A percentile compares a stretch with the other conserved stretches of the same genome.
Evolutionary conservation across 75 land plant genomes (phyloP).

Genomic region (Cupressus sempervirens): DNA sequence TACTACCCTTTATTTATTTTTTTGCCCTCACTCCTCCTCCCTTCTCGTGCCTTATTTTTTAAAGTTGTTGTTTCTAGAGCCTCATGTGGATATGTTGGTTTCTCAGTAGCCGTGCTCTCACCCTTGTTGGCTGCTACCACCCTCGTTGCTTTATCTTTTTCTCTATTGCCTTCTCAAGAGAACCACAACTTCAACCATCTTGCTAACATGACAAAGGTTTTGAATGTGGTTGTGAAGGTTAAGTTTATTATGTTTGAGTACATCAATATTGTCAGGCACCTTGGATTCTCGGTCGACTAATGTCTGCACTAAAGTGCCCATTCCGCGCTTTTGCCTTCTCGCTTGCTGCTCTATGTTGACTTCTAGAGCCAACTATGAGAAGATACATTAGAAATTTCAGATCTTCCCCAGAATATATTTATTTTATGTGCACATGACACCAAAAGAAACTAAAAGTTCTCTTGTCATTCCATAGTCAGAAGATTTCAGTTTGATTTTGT

Average conservation of each 20-base stretch:
- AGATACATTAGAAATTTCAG: neutral
- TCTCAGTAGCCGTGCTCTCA: no score
- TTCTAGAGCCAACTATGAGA: slow-evolving; percentile 48
- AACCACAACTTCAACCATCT: slow-evolving; percentile 48
- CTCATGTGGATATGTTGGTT: no score
- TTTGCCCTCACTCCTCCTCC: no score
- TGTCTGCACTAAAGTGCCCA: slow-evolving; percentile 37
- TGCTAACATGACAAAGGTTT: slow-evolving; percentile 45
- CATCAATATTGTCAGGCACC: slow-evolving; percentile 59
- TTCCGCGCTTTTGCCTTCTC: slow-evolving; percentile 50
- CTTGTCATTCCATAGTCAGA: neutral
- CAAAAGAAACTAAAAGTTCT: neutral
- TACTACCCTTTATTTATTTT: no score
- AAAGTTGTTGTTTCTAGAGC: no score
- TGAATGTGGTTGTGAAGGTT: slow-evolving; percentile 69
- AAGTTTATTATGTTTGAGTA: slow-evolving; percentile 53
- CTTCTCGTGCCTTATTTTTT: no score
- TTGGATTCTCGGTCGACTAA: slow-evolving; percentile 36
- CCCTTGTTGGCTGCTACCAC: no score
- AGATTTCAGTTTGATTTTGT: neutral
- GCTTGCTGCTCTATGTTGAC: slow-evolving; percentile 68
- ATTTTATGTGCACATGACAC: neutral
- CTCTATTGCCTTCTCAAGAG: no score
- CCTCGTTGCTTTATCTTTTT: no score
- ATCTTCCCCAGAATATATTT: neutral